phyloP scores from a whole-genome alignment of 371 early-diverging fungal species.

The Zopfochytrium polystomum region DNA sequence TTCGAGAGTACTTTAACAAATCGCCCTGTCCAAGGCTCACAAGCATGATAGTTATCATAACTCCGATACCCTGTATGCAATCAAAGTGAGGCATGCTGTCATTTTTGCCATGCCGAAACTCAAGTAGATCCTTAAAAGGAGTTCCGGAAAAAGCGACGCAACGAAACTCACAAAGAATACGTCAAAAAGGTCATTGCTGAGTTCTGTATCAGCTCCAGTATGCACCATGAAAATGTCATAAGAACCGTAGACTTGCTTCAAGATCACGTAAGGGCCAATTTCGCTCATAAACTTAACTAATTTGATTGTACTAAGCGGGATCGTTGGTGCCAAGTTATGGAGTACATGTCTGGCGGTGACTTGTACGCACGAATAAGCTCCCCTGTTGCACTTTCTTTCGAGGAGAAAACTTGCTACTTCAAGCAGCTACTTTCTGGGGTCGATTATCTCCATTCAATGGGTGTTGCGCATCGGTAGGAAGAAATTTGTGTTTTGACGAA shows the following conservation, averaged over 20 bases:
- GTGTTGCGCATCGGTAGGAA: slow-evolving; percentile 79
- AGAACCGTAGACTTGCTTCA: slow-evolving; percentile 87
- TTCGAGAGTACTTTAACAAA: background rate
- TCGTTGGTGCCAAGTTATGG: slow-evolving; percentile 94
- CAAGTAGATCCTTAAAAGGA: slow-evolving; percentile 39
- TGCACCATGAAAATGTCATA: slow-evolving; percentile 87
- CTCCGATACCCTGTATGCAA: slow-evolving; percentile 72
- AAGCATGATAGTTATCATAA: slow-evolving; percentile 47
- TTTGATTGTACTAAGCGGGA: slow-evolving; percentile 21
- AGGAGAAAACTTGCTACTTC: slow-evolving; percentile 67
- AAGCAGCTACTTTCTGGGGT: slow-evolving; percentile 90
- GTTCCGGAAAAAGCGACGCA: slow-evolving; percentile 80
- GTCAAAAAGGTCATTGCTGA: slow-evolving; percentile 85
- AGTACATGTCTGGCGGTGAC: slow-evolving; percentile 54
- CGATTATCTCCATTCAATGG: slow-evolving; percentile 84
- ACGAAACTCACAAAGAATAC: slow-evolving; percentile 82
- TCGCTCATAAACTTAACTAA: background rate
- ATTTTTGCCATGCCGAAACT: background rate
- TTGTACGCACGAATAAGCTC: slow-evolving; percentile 32
- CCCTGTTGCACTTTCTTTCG: slow-evolving; percentile 8
- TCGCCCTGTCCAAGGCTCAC: slow-evolving; percentile 20
- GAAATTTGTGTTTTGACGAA: background rate
- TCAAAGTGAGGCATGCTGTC: slow-evolving; percentile 53
- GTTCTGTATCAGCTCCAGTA: slow-evolving; percentile 84
- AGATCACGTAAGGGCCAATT: slow-evolving; percentile 59